phyloP scores from a whole-genome alignment of 805 yeast species.

The Metschnikowia cerradonensis region DNA sequence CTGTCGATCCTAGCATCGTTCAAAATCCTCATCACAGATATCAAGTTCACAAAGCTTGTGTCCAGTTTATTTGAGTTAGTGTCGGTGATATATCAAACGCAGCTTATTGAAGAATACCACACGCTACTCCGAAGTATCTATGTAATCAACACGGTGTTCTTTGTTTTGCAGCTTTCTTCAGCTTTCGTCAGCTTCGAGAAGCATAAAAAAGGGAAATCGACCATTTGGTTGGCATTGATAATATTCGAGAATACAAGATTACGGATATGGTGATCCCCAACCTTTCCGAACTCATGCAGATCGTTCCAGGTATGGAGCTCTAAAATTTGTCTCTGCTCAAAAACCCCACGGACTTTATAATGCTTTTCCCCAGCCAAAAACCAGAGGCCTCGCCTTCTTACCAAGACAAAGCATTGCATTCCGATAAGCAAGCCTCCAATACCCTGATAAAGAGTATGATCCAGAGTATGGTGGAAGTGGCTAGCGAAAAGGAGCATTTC shows the following conservation, averaged over 20 bases:
- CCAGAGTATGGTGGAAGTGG: background rate
- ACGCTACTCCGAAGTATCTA: conserved; percentile 19
- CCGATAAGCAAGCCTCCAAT: background rate
- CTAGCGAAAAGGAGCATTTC: background rate
- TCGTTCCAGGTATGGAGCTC: conserved; percentile 18
- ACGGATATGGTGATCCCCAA: conserved; percentile 14
- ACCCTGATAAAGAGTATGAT: background rate
- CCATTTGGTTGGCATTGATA: conserved; percentile 30
- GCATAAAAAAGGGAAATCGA: conserved; percentile 32
- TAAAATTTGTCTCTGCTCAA: conserved; percentile 28
- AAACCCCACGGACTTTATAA: conserved; percentile 29
- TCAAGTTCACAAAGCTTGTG: too few relatives aligned
- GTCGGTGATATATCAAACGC: too few relatives aligned
- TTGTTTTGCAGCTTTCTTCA: conserved; percentile 23
- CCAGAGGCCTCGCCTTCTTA: background rate
- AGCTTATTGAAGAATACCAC: too few relatives aligned
- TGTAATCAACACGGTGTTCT: conserved; percentile 26
- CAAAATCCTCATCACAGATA: too few relatives aligned
- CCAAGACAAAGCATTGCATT: background rate
- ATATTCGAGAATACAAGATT: conserved; percentile 12
- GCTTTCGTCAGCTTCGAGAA: conserved; percentile 8
- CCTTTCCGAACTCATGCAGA: conserved; percentile 28
- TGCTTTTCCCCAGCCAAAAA: conserved; percentile 23
- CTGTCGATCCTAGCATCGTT: too few relatives aligned
- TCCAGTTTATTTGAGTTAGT: too few relatives aligned